A percentile compares a stretch with the other conserved stretches of the same genome.
Conservation (phyloP, 495 filamentous ascomycete species). For the Penicillium soppii region DNA sequence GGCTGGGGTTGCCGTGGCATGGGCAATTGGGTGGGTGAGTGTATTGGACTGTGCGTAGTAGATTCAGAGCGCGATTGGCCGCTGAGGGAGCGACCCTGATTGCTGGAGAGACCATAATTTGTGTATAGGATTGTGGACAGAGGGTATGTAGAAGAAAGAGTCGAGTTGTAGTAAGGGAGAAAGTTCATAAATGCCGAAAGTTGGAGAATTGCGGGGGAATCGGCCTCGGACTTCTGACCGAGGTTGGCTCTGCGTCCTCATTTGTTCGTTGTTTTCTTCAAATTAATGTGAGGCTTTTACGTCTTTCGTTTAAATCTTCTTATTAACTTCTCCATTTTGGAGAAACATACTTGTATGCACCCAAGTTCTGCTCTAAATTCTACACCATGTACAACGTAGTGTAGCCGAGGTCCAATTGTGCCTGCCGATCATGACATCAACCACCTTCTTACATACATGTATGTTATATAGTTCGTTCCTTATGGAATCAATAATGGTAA, state of each 20-base stretch:
- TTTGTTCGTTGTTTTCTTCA: not conserved
- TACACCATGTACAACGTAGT: not conserved
- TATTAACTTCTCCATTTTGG: not conserved
- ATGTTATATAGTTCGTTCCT: too few species aligned
- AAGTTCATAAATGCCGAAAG: slow-evolving; percentile 13
- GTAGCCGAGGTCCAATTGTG: not conserved
- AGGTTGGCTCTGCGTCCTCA: not conserved
- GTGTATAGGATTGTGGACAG: not conserved
- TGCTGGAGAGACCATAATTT: slow-evolving; percentile 47
- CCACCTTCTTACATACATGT: too few species aligned
- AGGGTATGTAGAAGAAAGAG: slow-evolving; percentile 9
- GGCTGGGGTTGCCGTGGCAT: slow-evolving; percentile 82
- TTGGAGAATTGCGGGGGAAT: slow-evolving; percentile 29
- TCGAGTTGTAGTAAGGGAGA: slow-evolving; percentile 6
- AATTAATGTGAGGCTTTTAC: not conserved
- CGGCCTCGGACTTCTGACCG: slow-evolving; percentile 22
- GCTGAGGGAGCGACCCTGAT: slow-evolving; percentile 65
- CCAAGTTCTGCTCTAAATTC: not conserved
- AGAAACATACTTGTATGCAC: not conserved
- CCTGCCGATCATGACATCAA: slow-evolving; percentile 7
- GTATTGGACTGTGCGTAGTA: slow-evolving; percentile 86
- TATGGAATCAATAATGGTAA: too few species aligned
- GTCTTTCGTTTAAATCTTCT: not conserved
- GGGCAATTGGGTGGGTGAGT: slow-evolving; percentile 88
- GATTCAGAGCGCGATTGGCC: slow-evolving; percentile 72